A percentile compares a stretch with the other conserved stretches of the same genome.
Conservation (phyloP, 371 early-diverging fungal species). For the Rhizopus microsporus region DNA sequence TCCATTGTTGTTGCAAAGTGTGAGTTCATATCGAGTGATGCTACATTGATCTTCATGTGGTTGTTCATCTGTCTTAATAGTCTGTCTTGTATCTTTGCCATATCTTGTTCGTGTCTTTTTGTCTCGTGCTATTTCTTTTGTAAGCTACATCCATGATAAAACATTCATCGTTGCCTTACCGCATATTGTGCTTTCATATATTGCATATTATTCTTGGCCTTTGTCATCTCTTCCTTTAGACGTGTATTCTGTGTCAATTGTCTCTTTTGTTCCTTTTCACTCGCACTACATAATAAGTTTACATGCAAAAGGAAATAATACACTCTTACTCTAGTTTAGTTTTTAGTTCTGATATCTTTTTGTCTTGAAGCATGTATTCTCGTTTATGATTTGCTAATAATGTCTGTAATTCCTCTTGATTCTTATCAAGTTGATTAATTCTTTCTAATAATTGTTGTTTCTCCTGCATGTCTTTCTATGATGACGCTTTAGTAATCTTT, state of each 20-base stretch:
- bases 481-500: background rate
- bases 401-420: constrained; percentile 6
- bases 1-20: constrained; percentile 21
- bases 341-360: constrained; percentile 2
- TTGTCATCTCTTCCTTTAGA: constrained; percentile 41
- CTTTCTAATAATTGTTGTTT: constrained; percentile 8
- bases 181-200: constrained; percentile 50
- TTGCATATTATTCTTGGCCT: constrained; percentile 44
- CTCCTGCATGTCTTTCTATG: constrained; percentile 22
- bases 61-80: constrained; percentile 41
- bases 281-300: constrained; percentile 18
- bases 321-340: constrained; percentile 25
- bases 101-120: constrained; percentile 40
- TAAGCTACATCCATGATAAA: background rate
- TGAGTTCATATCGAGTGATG: constrained; percentile 27
- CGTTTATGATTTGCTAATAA: constrained; percentile 13
- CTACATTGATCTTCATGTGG: constrained; percentile 27
- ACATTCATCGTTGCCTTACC: constrained; percentile 22
- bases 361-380: constrained; percentile 7
- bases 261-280: constrained; percentile 15
- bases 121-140: constrained; percentile 38
- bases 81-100: constrained; percentile 42
- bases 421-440: constrained; percentile 16
- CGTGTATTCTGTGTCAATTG: constrained; percentile 22
- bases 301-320: background rate